Conservation (phyloP, 345 rosid genomes). For the Anastatica hierochuntica region DNA sequence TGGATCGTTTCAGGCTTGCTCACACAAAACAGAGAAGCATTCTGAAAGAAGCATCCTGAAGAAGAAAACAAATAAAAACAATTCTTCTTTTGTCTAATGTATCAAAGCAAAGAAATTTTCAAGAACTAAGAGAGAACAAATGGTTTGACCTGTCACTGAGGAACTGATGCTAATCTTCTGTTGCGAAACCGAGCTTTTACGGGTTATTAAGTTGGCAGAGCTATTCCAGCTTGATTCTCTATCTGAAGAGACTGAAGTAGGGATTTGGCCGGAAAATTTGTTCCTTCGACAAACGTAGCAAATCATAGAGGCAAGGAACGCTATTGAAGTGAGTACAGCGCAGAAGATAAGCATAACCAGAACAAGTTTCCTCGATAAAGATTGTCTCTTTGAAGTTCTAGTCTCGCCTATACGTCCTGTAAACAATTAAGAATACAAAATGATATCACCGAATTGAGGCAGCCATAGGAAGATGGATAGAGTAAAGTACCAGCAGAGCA, state of each 20-base stretch:
- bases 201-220: slow-evolving; percentile 60
- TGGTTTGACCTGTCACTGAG: slow-evolving; percentile 25
- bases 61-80: not conserved
- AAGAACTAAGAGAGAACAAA: not conserved
- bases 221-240: slow-evolving; percentile 71
- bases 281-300: slow-evolving; percentile 50
- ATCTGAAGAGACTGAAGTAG: slow-evolving; percentile 53
- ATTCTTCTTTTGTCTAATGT: not conserved
- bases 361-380: slow-evolving; percentile 39
- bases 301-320: slow-evolving; percentile 50
- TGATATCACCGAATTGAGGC: not conserved
- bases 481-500: slow-evolving; percentile 66
- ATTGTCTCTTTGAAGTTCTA: slow-evolving; percentile 36
- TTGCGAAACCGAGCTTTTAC: slow-evolving; percentile 38
- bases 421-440: slow-evolving; percentile 15
- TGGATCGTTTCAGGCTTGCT: slow-evolving; percentile 41
- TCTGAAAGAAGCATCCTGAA: slow-evolving; percentile 61
- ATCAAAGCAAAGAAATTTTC: not conserved
- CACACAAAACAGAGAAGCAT: slow-evolving; percentile 37
- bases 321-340: slow-evolving; percentile 52
- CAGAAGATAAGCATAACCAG: slow-evolving; percentile 50
- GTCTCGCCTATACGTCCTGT: slow-evolving; percentile 37
- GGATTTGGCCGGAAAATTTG: slow-evolving; percentile 31
- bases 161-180: slow-evolving; percentile 30
- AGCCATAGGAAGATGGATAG: not conserved